Evolutionary conservation across 1,284 basidiomycete species (phyloP), one percentile per base, ranked within the genome.

Genomic region (Phenoliferia sp.): DNA sequence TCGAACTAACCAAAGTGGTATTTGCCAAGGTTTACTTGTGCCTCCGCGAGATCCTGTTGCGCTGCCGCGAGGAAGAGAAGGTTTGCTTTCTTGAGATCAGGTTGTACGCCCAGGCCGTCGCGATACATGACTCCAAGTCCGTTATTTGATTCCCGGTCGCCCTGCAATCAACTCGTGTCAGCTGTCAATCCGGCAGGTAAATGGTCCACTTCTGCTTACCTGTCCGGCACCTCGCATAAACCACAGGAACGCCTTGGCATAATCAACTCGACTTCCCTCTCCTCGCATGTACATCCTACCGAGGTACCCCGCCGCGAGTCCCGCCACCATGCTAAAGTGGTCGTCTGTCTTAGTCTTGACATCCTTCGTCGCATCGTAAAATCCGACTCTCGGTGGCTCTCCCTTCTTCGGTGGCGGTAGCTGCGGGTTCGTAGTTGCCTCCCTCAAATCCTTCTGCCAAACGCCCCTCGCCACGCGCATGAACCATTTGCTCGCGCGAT

Each of bases 261-360:
- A 84, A 79, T 98, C 91, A 31, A 68, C 65, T 75, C 87, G 87
- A 31, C 92, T 87, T 12, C 95, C 95, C 78, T 99, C 96, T 0
- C 95, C 95, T 48, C 96, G 84, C 50, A 99, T 80, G 74, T 90
- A 91, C 93, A 99, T 97, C 66, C 90, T 84, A 0, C 95, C 96
- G 2, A 99, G 79, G 77, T 90, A 94, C 2, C 85, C 89, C 5
- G 92, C 92, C 59, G 90, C 88, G 2, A 87, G 85, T 0, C 90
- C 87, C 0, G 89, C 89, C 69, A 88, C 87, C 28, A 85, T 85
- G 2, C 86, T 80, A 2, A 84, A 83, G 7, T 84, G 82, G 33
- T 86, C 83, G n/a, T 77, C 75, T 12, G 65, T 63, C 7, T 70
- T 72, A 22, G 68, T 64, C 69, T 70, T 72, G 55, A 65, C 44